phyloP scores from a whole-genome alignment of 768 basidiomycete species.

The Lanmaoa pseudosensibilis region DNA sequence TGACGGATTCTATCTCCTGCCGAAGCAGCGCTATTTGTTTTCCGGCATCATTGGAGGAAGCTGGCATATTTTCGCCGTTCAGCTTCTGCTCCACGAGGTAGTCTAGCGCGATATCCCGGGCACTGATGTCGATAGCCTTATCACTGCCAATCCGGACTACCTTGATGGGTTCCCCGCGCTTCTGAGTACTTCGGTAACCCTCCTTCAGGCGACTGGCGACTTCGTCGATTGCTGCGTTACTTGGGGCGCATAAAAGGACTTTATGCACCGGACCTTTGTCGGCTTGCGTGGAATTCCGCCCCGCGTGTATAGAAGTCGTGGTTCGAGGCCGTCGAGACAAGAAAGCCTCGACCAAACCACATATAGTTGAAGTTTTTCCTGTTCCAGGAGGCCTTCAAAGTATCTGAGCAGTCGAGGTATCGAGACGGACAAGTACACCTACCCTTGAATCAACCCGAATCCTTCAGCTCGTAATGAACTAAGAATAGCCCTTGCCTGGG shows the following conservation, averaged over 20 bases:
- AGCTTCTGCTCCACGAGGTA: constrained; percentile 78
- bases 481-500: constrained; percentile 88
- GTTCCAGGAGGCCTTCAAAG: constrained; percentile 87
- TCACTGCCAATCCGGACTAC: constrained; percentile 90
- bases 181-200: constrained; percentile 61
- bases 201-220: constrained; percentile 85
- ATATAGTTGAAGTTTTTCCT: constrained; percentile 97
- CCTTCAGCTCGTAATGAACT: constrained; percentile 70
- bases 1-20: constrained; percentile 68
- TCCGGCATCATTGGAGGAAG: constrained; percentile 49
- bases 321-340: constrained; percentile 57
- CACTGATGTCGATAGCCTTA: constrained; percentile 69
- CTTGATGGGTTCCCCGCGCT: constrained; percentile 57
- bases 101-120: constrained; percentile 86
- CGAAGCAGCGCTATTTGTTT: constrained; percentile 60
- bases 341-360: constrained; percentile 86
- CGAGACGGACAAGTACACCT: constrained; percentile 20
- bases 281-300: constrained; percentile 38
- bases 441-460: constrained; percentile 96
- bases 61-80: constrained; percentile 41
- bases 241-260: constrained; percentile 92
- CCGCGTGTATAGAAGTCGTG: constrained; percentile 50
- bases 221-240: constrained; percentile 98
- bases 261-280: constrained; percentile 57
- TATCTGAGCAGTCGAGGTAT: background rate